Evolutionary conservation across 148 eudicot genomes (phyloP).

Genomic region (Selenicereus undatus): DNA sequence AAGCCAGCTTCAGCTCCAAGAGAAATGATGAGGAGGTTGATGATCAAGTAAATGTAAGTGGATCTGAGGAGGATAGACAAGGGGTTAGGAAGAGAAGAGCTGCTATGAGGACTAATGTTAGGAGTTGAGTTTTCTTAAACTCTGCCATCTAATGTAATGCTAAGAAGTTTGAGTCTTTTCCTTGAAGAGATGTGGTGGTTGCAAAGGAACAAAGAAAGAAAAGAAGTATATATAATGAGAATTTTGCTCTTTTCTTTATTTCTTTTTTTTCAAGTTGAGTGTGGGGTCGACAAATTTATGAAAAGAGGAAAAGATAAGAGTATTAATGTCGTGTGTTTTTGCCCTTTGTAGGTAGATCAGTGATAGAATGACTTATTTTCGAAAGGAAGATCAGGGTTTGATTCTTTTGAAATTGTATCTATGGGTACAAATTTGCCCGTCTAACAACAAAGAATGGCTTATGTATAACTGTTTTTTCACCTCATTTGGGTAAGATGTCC

Average conservation of each 20-base stretch:
- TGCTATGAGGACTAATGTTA: constrained; percentile 38
- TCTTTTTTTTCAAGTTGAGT: too few relatives aligned
- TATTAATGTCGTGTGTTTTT: too few relatives aligned
- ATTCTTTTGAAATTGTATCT: too few relatives aligned
- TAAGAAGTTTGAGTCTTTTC: too few relatives aligned
- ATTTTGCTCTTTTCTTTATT: neutral
- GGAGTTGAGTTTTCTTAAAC: constrained; percentile 33
- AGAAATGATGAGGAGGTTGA: constrained; percentile 46
- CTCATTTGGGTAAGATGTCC: too few relatives aligned
- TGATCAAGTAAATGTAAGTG: constrained; percentile 48
- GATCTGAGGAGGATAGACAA: constrained; percentile 42
- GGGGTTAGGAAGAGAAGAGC: constrained; percentile 42
- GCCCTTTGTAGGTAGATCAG: too few relatives aligned
- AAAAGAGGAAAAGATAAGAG: neutral
- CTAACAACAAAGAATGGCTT: too few relatives aligned
- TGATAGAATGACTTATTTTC: too few relatives aligned
- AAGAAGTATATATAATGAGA: neutral
- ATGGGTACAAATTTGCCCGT: too few relatives aligned
- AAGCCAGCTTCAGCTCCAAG: constrained; percentile 56
- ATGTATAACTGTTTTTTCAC: too few relatives aligned
- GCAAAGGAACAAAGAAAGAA: neutral
- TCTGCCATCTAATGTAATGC: constrained; percentile 22
- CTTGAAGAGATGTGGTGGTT: neutral
- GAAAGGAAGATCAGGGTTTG: too few relatives aligned
- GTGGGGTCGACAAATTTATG: constrained; percentile 10